A percentile compares a stretch with the other conserved stretches of the same genome.
Conservation (phyloP, 805 yeast species). For the Candida vartiovaarae region DNA sequence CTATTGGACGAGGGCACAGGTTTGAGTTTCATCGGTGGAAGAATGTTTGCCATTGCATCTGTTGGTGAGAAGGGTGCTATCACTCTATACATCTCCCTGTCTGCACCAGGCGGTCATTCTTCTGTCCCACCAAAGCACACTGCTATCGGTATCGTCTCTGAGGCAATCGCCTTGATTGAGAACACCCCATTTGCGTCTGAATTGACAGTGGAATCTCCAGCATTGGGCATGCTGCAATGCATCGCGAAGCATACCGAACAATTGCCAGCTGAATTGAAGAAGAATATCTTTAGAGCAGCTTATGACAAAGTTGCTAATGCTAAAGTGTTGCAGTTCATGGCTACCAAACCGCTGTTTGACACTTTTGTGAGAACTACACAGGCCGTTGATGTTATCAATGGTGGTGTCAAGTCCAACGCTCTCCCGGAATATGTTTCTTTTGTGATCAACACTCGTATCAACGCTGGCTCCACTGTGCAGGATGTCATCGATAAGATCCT, state of each 20-base stretch:
- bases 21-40: conserved; percentile 14
- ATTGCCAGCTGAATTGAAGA: conserved; percentile 13
- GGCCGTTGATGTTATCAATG: conserved; percentile 53
- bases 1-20: conserved; percentile 57
- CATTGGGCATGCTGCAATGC: conserved; percentile 49
- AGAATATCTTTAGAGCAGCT: conserved; percentile 30
- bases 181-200: conserved; percentile 40
- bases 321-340: conserved; percentile 29
- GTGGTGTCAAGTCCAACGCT: conserved; percentile 63
- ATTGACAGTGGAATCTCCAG: conserved; percentile 48
- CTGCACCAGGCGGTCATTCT: conserved; percentile 69
- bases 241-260: conserved; percentile 40
- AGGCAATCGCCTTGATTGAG: conserved; percentile 48
- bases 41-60: conserved; percentile 46
- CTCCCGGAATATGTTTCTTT: conserved; percentile 51
- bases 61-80: conserved; percentile 60
- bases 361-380: conserved; percentile 25
- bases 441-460: conserved; percentile 49
- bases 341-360: conserved; percentile 34
- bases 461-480: conserved; percentile 35
- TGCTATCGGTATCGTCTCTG: conserved; percentile 58
- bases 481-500: conserved; percentile 26
- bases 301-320: conserved; percentile 29
- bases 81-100: conserved; percentile 42
- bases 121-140: conserved; percentile 70